These are phyloP conservation scores for Paulownia fortunei DNA, from an alignment of 257 asterid species.

Conservation along the genomic window DNA sequence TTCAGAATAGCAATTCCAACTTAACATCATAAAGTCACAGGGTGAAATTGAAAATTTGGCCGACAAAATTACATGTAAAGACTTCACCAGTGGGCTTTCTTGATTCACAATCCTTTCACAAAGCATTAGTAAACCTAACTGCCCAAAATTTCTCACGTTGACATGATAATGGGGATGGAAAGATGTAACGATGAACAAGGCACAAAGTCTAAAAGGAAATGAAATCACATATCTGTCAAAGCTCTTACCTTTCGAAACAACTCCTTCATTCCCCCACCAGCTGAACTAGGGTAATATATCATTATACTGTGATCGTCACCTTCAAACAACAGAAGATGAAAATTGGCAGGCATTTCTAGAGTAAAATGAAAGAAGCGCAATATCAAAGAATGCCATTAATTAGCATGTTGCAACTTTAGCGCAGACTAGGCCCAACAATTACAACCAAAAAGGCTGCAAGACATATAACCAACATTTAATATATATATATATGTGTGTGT, in stretches of 20 bases:
- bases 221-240: slow-evolving; percentile 20
- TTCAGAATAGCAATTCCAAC: slow-evolving; percentile 11
- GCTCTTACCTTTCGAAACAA: slow-evolving; percentile 85
- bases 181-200: slow-evolving; percentile 21
- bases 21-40: slow-evolving; percentile 15
- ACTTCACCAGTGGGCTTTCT: background rate
- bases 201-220: slow-evolving; percentile 6
- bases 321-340: slow-evolving; percentile 49
- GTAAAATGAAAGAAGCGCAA: slow-evolving; percentile 27
- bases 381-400: background rate
- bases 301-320: slow-evolving; percentile 96
- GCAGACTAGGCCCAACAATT: background rate
- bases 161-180: background rate
- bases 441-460: slow-evolving; percentile 10
- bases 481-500: too few relatives aligned
- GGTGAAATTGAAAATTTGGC: background rate
- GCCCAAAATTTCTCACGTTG: slow-evolving; percentile 1
- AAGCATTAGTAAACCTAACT: background rate
- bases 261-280: slow-evolving; percentile 98
- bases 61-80: background rate
- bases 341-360: slow-evolving; percentile 30
- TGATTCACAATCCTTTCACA: slow-evolving; percentile 8
- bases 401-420: slow-evolving; percentile 14
- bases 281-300: slow-evolving; percentile 98
- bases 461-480: slow-evolving; percentile 1